A percentile compares a stretch with the other conserved stretches of the same genome.
phyloP scores from a whole-genome alignment of 2,329 filamentous ascomycete genomes.

The Colletotrichum cereale region DNA sequence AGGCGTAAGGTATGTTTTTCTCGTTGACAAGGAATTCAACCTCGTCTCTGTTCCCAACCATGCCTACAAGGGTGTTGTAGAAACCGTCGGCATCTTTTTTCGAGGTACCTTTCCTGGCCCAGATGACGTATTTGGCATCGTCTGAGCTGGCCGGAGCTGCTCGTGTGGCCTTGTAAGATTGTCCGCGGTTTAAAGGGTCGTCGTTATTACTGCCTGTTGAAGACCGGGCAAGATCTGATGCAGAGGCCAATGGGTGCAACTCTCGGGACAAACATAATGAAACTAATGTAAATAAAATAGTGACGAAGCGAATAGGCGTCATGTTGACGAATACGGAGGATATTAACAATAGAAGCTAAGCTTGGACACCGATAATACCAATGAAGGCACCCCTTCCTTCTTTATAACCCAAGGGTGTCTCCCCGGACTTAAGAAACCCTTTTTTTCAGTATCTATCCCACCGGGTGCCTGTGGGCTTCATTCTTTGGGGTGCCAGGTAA shows the following conservation, averaged over 20 bases:
- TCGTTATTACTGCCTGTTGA: no score
- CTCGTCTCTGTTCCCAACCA: neutral
- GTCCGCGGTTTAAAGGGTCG: neutral
- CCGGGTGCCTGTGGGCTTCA: no score
- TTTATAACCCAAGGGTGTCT: no score
- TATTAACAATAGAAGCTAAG: no score
- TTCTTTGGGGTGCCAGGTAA: no score
- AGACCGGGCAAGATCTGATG: no score
- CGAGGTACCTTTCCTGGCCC: neutral
- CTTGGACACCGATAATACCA: no score
- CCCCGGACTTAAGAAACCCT: no score
- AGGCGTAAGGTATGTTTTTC: neutral
- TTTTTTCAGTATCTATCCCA: no score
- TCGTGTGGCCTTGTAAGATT: neutral
- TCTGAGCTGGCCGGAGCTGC: neutral
- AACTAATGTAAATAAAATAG: neutral
- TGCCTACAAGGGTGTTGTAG: neutral
- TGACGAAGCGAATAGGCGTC: neutral
- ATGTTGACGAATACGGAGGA: neutral
- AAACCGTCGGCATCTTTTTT: slow-evolving; percentile 9
- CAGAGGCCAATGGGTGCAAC: neutral
- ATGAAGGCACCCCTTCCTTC: no score
- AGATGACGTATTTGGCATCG: neutral
- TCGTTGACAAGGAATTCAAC: neutral
- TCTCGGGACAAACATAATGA: neutral